Evolutionary conservation across 345 rosid genomes (phyloP).

Genomic region (Carallia brachiata): DNA sequence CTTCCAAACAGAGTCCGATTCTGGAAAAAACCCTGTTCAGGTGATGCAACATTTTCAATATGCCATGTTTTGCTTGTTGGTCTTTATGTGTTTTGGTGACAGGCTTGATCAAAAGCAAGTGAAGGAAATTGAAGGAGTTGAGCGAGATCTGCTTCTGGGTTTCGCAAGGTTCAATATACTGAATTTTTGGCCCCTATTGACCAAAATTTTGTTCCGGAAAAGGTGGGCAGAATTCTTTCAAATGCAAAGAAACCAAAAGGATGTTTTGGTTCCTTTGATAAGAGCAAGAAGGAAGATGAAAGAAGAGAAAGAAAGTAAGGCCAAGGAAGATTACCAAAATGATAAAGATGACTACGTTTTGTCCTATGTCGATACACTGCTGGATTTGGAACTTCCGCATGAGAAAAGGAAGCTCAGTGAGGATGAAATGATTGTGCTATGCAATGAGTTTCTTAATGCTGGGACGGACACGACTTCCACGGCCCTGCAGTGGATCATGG

Average conservation of each 20-base stretch:
- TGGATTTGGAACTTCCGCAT: slow-evolving; percentile 15
- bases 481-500: slow-evolving; percentile 21
- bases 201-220: slow-evolving; percentile 10
- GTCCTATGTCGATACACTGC: slow-evolving; percentile 19
- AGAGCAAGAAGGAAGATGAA: slow-evolving; percentile 8
- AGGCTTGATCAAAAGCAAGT: slow-evolving; percentile 15
- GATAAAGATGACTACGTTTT: neutral
- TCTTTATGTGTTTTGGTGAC: slow-evolving; percentile 23
- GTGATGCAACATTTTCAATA: slow-evolving; percentile 3
- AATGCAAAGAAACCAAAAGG: neutral
- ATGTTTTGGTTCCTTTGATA: slow-evolving; percentile 14
- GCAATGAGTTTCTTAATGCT: slow-evolving; percentile 13
- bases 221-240: slow-evolving; percentile 17
- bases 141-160: neutral
- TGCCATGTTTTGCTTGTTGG: slow-evolving; percentile 20
- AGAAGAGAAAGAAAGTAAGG: neutral
- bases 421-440: neutral
- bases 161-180: neutral
- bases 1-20: neutral
- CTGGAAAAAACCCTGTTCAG: slow-evolving; percentile 14
- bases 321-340: neutral
- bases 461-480: slow-evolving; percentile 20
- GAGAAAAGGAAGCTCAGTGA: slow-evolving; percentile 23
- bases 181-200: slow-evolving; percentile 7
- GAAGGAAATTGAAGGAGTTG: slow-evolving; percentile 7